Evolutionary conservation across 1,284 basidiomycete species (phyloP), one percentile per base, ranked within the genome.

Genomic region (Porphyrellus sp.): DNA sequence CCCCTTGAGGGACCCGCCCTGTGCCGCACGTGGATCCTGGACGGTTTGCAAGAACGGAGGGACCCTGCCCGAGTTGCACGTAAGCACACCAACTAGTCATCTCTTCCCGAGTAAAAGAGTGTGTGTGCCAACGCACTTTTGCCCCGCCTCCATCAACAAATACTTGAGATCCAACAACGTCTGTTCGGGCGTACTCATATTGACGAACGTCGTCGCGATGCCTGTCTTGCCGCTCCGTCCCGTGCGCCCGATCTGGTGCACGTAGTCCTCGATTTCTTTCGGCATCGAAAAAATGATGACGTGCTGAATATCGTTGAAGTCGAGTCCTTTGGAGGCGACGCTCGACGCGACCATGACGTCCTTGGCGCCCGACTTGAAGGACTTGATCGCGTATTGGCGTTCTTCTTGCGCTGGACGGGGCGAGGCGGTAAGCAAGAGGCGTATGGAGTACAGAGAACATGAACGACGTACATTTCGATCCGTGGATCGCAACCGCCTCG

Each of bases 121-220:
- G n/a, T n/a, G n/a, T n/a, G n/a, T n/a, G 12, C 34, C 30, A 55
- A 47, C 82, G 49, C 54, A 89, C 91, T 94, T 94, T 74, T 99
- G 97, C 49, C 96, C 97, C 2, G 96, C 95, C 71, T 99, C 97
- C 78, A 97, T 89, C 47, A 99, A 75, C 46, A 99, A 74, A 67
- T 99, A 99, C 73, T 99, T 99, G 58, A 99, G 76, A 78, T 99
- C 97, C 56, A 99, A 73, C 43, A 99, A 74, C 1, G 96, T 99
- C 74, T 98, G 95, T 68, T 99, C 95, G 0, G 89, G 81, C 3
- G 95, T 97, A 64, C 91, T 92, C 86, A 95, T 94, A 69, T 99
- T 99, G 52, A 99, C 93, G 70, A 99, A 99, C n/a, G 97, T 97
- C 21, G 97, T 99, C n/a, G 97, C 97, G 50, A 98, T 94, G 57